Base-by-base conservation (phyloP, 768 basidiomycete genomes). In the Nevesoporus exiguus region DNA sequence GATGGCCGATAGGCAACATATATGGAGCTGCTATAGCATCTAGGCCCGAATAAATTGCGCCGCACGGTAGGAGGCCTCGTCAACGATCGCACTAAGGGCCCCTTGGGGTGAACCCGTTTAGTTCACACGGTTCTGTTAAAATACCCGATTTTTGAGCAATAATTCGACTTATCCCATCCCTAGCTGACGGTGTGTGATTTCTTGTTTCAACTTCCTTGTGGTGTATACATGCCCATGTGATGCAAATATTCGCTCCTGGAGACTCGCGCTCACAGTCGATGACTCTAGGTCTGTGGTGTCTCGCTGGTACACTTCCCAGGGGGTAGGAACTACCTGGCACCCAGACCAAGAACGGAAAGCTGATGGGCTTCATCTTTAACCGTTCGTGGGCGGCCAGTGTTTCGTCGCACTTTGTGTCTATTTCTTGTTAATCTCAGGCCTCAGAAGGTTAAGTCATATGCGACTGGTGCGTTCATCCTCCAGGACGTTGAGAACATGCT, bases 321-420 rank as follows among this genome's bases (percentile, higher is more conserved):
- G 46, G 69, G 70, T 40, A 75, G 77, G 74, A 81, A 78, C 79
- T 74, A 74, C 64, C 60, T 63, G 58, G 52, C 55, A 57, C 55
- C 61, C 62, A 63, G 58, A 76, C 71, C 76, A 76, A 82, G 80
- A 82, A 82, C 80, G 80, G 80, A 81, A 79, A 81, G 76, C 80
- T 82, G 80, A 82, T 69, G 71, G 69, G 66, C 52, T 55, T 17
- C 7, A 15, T 29, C 30, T 31, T 11, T 49, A 14, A 49, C 47
- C 21, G 7, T 24, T 31, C 30, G 10, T 46, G 33, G 34, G 15
- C 11, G 34, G 21, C 30, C 27, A 9, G 9, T 55, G 42, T 31
- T 24, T 34, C 24, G 5, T 40, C 13, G 11, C 36, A 29, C 46
- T 13, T 11, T 11, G n/a, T n/a, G n/a, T 33, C 7, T 14, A 14